A percentile compares a stretch with the other conserved stretches of the same genome.
phyloP scores from a whole-genome alignment of 495 filamentous ascomycete species.

The Achaetomiella virescens region DNA sequence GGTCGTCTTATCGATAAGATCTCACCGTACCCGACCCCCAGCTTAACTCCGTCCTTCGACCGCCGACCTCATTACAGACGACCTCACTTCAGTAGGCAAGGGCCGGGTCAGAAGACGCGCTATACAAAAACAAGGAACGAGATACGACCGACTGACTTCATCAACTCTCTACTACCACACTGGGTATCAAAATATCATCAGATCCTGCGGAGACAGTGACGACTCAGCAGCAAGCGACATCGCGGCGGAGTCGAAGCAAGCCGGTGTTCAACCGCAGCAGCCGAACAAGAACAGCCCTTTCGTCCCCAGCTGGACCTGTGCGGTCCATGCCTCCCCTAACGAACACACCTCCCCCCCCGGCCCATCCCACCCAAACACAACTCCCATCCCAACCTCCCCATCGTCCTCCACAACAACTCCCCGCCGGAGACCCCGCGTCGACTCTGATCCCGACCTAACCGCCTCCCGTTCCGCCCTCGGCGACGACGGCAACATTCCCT shows the following conservation, averaged over 20 bases:
- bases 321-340: conserved; percentile 17
- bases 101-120: no score
- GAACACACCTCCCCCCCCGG: background rate
- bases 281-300: background rate
- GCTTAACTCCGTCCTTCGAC: no score
- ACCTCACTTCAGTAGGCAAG: no score
- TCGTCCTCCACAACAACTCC: background rate
- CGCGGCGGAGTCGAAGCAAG: background rate
- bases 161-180: no score
- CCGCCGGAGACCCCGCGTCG: conserved; percentile 7
- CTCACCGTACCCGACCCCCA: no score
- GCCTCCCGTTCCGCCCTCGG: background rate
- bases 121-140: no score
- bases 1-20: background rate
- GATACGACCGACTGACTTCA: no score
- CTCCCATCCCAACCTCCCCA: background rate
- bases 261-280: background rate
- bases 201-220: no score
- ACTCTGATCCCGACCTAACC: conserved; percentile 9
- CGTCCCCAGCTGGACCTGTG: conserved; percentile 3
- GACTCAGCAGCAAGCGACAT: background rate
- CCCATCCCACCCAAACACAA: background rate
- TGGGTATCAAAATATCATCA: no score
- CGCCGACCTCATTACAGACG: no score
- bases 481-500: background rate